Base-by-base conservation (phyloP, 2,329 filamentous ascomycete genomes). In the Epichloe brachyelytri region DNA sequence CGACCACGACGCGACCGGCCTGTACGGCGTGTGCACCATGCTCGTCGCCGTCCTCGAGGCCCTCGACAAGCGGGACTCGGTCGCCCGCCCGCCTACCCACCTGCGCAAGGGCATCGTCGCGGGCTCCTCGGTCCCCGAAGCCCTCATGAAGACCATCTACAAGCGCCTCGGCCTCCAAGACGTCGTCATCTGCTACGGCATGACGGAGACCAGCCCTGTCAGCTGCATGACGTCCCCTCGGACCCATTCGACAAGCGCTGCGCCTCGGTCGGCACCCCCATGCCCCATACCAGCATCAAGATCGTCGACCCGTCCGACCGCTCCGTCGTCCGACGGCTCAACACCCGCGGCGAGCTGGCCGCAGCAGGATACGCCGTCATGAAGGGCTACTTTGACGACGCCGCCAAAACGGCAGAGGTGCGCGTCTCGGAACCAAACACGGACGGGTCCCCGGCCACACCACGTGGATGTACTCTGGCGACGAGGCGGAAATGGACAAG, bases 21-120 rank as follows among this genome's bases (percentile, higher is more conserved):
- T 96, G 0, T 93, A 96, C 65, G 90, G 91, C 51, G 91, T 97
- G 0, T 81, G 88, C 4, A 97, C 91, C 49, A 98, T 97, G 93
- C 91, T 95, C 60, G 78, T 79, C n/a, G 83, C 90, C 26, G 82
- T 94, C 60, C 77, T 97, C 4, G 88, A 94, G 57, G 76, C 90
- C 1, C 75, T 96, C 7, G 74, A 81, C 55, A 57, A 54, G 15
- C 66, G 63, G 8, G 61, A 58, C 7, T 64, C 66, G 34, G 49
- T 5, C 51, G 48, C 49, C 46, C 44, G 53, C 54, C 49, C 50
- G 57, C 54, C 53, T 5, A 17, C 30, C 5, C 65, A 67, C 55
- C 73, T 97, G 5, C 75, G 83, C 43, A 97, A 91, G n/a, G 93
- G 93, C 33, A 96, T 97, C 58, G 89, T 86, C 11, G 88, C 91